Evolutionary conservation across 2,329 filamentous ascomycete genomes (phyloP), one percentile per base, ranked within the genome.

Genomic region (Rutstroemia sp.): DNA sequence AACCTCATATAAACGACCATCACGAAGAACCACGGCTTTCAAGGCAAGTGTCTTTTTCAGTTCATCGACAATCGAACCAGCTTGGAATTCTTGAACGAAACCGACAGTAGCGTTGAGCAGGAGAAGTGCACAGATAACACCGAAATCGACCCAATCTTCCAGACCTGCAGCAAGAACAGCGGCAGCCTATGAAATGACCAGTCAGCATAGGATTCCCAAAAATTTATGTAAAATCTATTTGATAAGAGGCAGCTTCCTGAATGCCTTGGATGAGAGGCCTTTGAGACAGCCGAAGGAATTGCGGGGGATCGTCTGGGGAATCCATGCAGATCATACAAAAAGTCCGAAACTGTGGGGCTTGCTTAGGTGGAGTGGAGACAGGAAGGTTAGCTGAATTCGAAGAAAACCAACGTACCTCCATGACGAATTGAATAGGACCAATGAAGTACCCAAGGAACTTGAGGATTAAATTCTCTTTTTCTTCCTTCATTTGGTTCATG

Each of bases 341-440:
- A 30, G 12, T 37, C 23, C 48, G 25, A 10, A 42, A 42, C 37
- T 16, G 41, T 49, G 39, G 48, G 51, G 53, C 47, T 27, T 45
- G 37, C 23, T 17, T 27, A n/a, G 48, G n/a, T 10, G 19, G 42
- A n/a, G 38, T 56, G 30, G 21, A 50, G 37, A 50, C 45, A 16
- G 23, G 17, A 34, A 41, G n/a, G 54, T 56, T 51, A 59, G 60
- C 58, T 56, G 53, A 34, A 57, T 56, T 59, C 54, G 52, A 47
- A 53, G 34, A 51, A 45, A 27, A 25, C 14, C 17, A 57, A 73
- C 82, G 69, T 72, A 86, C 87, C 84, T 92, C 88, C 90, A 95
- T 95, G 70, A 95, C 90, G 73, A 92, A 92, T 72, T 95, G 90
- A 64, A 95, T 92, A 23, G 91, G 91, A 63, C 91, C 91, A 56